Conservation (phyloP, 2,329 filamentous ascomycete species). For the Pyricularia grisea region DNA sequence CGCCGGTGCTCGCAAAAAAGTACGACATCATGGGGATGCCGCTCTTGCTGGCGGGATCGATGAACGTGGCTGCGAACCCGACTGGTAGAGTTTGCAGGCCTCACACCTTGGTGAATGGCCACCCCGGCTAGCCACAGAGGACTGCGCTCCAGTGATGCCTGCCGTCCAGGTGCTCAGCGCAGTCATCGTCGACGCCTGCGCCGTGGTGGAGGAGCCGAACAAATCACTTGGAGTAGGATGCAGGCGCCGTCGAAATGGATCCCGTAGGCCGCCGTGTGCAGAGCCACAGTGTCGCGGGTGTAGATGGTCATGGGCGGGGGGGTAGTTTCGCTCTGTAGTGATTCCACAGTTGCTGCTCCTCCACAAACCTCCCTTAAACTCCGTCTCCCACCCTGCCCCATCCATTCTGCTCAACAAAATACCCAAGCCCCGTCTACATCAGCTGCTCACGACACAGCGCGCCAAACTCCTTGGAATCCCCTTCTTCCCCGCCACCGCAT, state of each 20-base stretch:
- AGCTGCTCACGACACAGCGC: not conserved
- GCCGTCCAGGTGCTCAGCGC: not conserved
- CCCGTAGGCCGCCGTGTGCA: not conserved
- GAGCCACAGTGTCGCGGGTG: not conserved
- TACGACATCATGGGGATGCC: conserved; percentile 9
- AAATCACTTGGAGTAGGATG: not conserved
- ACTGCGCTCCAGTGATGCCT: not conserved
- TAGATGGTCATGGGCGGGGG: not conserved
- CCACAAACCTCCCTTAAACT: not conserved
- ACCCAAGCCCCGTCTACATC: not conserved
- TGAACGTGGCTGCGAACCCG: conserved; percentile 6
- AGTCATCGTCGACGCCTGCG: not conserved
- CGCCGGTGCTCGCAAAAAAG: conserved; percentile 11
- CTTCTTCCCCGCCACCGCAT: not conserved
- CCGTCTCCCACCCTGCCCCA: no score
- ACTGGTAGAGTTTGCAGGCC: conserved; percentile 8
- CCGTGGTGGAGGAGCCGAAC: not conserved
- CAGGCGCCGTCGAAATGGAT: not conserved
- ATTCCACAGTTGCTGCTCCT: not conserved
- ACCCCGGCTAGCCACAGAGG: conserved; percentile 9
- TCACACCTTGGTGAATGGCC: not conserved
- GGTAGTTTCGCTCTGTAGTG: no score
- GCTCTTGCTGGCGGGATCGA: conserved; percentile 4
- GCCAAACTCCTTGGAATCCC: not conserved
- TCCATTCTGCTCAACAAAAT: no score